Conservation (phyloP, 1,139 yeast species). For the Komagataea norvegica region DNA sequence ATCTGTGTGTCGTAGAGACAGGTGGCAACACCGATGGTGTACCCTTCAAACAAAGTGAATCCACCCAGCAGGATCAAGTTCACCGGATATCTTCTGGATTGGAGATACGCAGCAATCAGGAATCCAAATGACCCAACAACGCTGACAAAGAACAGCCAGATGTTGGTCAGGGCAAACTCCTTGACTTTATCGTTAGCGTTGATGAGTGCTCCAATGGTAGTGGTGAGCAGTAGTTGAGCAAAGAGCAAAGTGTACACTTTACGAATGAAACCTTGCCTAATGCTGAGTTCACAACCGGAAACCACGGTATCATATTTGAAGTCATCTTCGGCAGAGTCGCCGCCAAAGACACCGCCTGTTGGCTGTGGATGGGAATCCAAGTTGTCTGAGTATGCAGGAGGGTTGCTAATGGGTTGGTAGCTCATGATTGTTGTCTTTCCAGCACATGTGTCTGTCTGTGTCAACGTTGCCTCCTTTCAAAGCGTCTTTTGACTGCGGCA, state of each 20-base stretch:
- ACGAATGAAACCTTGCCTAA: slow-evolving; percentile 71
- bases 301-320: slow-evolving; percentile 80
- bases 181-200: slow-evolving; percentile 44
- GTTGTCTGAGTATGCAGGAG: slow-evolving; percentile 11
- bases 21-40: slow-evolving; percentile 64
- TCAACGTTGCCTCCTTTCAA: too few relatives aligned
- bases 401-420: slow-evolving; percentile 8
- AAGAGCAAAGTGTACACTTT: slow-evolving; percentile 74
- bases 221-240: slow-evolving; percentile 59
- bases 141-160: slow-evolving; percentile 58
- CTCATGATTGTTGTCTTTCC: slow-evolving; percentile 5
- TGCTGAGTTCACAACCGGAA: slow-evolving; percentile 68
- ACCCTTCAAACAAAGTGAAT: slow-evolving; percentile 74
- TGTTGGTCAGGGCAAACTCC: slow-evolving; percentile 54
- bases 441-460: too few relatives aligned
- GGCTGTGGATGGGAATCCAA: slow-evolving; percentile 1
- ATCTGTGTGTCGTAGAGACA: slow-evolving; percentile 59
- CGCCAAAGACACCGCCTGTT: slow-evolving; percentile 5
- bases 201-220: slow-evolving; percentile 54
- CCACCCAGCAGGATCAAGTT: slow-evolving; percentile 54
- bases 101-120: slow-evolving; percentile 54
- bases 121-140: slow-evolving; percentile 57
- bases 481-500: too few relatives aligned
- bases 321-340: slow-evolving; percentile 56
- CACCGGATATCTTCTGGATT: slow-evolving; percentile 63